These are phyloP conservation scores for Leucosporidium yakuticum DNA, from an alignment of 768 basidiomycete genomes.

Conservation along the genomic window DNA sequence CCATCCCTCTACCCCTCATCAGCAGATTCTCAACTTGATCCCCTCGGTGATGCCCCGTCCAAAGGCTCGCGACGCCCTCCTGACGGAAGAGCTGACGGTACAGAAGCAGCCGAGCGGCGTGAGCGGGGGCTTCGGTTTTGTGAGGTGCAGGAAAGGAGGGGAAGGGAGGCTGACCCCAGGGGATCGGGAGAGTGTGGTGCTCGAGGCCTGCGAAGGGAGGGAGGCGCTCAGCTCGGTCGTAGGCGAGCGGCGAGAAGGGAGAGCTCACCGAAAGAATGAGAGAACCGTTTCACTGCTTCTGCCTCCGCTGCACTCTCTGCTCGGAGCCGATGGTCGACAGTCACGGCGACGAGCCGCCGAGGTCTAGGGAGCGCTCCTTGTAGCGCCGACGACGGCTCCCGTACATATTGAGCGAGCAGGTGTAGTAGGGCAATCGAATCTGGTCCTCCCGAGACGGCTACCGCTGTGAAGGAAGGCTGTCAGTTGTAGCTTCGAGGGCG, in stretches of 20 bases:
- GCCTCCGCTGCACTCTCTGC: background rate
- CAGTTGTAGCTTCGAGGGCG: background rate
- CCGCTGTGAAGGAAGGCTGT: background rate
- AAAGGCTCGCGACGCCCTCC: background rate
- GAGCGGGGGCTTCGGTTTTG: background rate
- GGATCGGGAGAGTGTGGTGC: background rate
- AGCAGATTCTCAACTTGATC: slow-evolving; percentile 6
- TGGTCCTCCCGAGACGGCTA: slow-evolving; percentile 5
- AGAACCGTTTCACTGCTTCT: background rate
- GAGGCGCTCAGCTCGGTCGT: background rate
- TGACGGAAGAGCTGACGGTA: background rate
- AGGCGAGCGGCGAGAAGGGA: too few relatives aligned
- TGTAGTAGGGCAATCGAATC: background rate
- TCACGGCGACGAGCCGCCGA: background rate
- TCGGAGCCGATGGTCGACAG: slow-evolving; percentile 1
- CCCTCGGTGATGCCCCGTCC: slow-evolving; percentile 3
- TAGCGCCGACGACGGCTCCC: background rate
- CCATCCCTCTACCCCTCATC: background rate
- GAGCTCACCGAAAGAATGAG: background rate
- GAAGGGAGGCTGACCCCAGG: background rate
- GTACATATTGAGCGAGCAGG: background rate
- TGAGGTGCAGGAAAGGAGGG: background rate
- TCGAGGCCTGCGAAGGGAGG: background rate
- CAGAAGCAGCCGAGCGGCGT: background rate
- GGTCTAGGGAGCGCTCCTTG: too few relatives aligned